Percentiles rank a stretch among this genome's conserved stretches.
Evolutionary conservation across 495 filamentous ascomycete genomes (phyloP).

Genomic region (Bombardia bombarda): DNA sequence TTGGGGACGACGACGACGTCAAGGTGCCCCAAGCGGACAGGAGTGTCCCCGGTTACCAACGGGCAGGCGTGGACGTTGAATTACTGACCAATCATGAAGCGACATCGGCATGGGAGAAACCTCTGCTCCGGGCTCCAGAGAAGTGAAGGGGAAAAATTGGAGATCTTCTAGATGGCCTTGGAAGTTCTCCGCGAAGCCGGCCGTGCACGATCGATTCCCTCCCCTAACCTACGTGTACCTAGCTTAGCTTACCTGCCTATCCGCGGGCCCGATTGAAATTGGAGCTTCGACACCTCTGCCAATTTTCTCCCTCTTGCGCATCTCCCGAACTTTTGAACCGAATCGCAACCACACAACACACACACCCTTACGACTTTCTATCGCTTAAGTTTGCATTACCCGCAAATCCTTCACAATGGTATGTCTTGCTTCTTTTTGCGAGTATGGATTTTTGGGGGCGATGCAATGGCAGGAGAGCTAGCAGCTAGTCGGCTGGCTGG

Average conservation of each 20-base stretch:
- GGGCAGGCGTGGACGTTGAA: no score
- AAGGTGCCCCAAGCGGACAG: no score
- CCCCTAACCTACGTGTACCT: background rate
- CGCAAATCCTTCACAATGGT: conserved; percentile 12
- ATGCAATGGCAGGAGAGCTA: background rate
- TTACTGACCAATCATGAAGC: no score
- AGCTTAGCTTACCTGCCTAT: no score
- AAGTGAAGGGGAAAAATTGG: conserved; percentile 13
- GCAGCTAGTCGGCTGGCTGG: no score
- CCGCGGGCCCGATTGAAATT: no score
- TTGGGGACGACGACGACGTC: no score
- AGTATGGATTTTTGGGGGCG: background rate
- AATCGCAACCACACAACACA: background rate
- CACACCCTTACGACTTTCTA: conserved; percentile 2
- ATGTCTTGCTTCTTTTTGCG: background rate
- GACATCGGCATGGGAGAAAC: conserved; percentile 7
- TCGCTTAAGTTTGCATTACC: background rate
- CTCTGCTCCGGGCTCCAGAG: conserved; percentile 1
- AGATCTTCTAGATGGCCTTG: conserved; percentile 23
- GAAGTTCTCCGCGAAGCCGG: conserved; percentile 14
- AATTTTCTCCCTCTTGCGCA: no score
- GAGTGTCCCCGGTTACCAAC: no score
- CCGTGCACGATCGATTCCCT: background rate
- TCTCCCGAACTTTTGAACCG: no score
- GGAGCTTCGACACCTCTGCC: no score